A percentile compares a stretch with the other conserved stretches of the same genome.
These are phyloP conservation scores for Calonectria multiphialidica DNA, from an alignment of 2,329 filamentous ascomycete species.

Conservation along the genomic window DNA sequence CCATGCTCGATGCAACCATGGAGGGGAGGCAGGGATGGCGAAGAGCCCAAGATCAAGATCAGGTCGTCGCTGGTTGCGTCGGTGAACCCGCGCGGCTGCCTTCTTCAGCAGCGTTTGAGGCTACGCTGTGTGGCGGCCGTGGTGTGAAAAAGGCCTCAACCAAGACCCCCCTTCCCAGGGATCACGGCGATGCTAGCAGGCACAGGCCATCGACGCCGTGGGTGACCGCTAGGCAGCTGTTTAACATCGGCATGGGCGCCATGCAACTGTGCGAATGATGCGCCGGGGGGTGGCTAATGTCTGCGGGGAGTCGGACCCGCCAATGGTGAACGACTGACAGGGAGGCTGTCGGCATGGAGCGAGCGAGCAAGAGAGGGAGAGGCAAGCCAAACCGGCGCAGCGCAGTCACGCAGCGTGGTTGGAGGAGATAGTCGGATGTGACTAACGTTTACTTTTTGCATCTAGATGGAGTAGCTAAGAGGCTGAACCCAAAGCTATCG, in stretches of 20 bases:
- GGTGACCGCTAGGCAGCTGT: constrained; percentile 10
- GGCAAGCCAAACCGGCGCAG: neutral
- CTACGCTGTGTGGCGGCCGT: neutral
- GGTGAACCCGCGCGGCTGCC: constrained; percentile 9
- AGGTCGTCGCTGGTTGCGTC: constrained; percentile 7
- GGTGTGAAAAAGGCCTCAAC: constrained; percentile 12
- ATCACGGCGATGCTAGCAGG: neutral
- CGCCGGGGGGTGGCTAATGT: neutral
- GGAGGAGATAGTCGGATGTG: neutral
- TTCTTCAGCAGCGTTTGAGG: neutral
- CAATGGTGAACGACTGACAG: neutral
- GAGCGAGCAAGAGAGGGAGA: too few relatives aligned
- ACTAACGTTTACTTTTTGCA: neutral
- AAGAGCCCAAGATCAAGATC: constrained; percentile 16
- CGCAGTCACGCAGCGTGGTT: neutral
- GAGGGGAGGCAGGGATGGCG: neutral
- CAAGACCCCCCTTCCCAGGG: neutral
- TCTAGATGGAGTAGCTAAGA: neutral
- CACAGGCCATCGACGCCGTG: neutral
- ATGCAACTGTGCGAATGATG: neutral
- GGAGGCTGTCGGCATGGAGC: neutral
- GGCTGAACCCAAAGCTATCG: constrained; percentile 3
- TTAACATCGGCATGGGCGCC: neutral
- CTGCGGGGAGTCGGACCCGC: neutral
- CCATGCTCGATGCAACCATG: constrained; percentile 3